Base-by-base conservation (phyloP, 202 grass and related monocot genomes). In the Saccharum hybrid region DNA sequence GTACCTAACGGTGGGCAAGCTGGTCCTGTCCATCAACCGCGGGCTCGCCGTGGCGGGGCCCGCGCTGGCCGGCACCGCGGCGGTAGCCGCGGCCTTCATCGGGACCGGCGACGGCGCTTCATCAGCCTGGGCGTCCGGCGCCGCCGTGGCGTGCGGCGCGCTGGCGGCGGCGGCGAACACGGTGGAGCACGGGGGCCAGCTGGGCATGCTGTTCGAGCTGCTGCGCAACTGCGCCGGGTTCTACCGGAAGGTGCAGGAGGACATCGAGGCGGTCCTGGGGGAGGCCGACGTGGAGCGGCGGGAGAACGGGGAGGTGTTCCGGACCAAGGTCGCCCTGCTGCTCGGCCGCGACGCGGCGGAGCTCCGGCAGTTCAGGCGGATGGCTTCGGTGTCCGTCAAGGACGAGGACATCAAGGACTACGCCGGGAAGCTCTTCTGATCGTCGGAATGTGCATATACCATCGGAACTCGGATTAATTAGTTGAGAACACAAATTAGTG, bases 151-250 rank as follows among this genome's bases (percentile, higher is more conserved):
- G 0, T 76, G 84, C 54, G 88, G 94, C 18, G 81, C 83, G 16
- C 42, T 91, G 15, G 88, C 87, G 2, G 74, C 90, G 2, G 75
- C 77, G 19, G 86, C 57, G 54, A 91, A 93, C 76, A 93, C 94
- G 23, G 33, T 91, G 31, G 90, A 92, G 73, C 88, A 93, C 51
- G 86, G 85, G 1, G 82, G 75, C 9, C 94, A 85, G 72, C 60
- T 88, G 6, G 91, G 89, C 46, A 97, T 91, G 91, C 73, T 97
- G 73, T 97, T 93, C 78, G 94, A 97, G 82, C 71, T 93, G 72
- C 51, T 36, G 28, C 85, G 91, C 3, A 97, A 97, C 85, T 76
- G 71, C 78, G 88, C 85, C 0, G 94, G 94, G 3, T 84, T 85
- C 46, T 94, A 90, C 76, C 73, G 79, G 1, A 79, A 77, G 85